phyloP scores from a whole-genome alignment of 1,284 basidiomycete species.

The Ceratobasidium papillatum region DNA sequence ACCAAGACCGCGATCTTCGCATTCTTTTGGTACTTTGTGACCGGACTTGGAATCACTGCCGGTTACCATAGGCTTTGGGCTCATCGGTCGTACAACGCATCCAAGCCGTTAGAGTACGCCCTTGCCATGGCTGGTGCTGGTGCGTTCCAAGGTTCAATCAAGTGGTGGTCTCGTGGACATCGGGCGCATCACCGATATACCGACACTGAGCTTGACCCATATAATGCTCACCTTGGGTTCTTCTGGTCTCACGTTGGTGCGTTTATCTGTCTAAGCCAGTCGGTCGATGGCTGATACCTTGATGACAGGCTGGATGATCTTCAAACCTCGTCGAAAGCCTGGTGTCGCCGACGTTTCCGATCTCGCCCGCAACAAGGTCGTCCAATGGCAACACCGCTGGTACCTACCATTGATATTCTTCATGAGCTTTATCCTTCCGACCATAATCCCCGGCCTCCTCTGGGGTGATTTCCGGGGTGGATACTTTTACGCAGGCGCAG shows the following conservation, averaged over 20 bases:
- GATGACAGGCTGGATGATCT: conserved; percentile 84
- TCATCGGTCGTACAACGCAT: conserved; percentile 91
- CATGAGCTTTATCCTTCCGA: conserved; percentile 80
- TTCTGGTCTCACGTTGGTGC: conserved; percentile 72
- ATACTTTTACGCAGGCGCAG: conserved; percentile 82
- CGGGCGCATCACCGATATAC: conserved; percentile 94
- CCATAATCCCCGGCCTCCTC: conserved; percentile 74
- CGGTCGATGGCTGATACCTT: background rate
- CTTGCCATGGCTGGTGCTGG: conserved; percentile 83
- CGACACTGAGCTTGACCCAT: conserved; percentile 94
- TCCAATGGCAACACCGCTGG: conserved; percentile 87
- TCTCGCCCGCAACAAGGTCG: conserved; percentile 76
- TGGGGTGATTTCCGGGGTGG: conserved; percentile 90
- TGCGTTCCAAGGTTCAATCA: conserved; percentile 88
- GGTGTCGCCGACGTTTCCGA: conserved; percentile 90
- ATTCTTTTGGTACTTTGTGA: conserved; percentile 84
- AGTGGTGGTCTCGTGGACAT: conserved; percentile 94
- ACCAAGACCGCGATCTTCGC: conserved; percentile 76
- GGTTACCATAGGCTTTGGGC: conserved; percentile 95
- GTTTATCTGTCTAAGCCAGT: background rate
- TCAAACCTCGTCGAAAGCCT: conserved; percentile 87
- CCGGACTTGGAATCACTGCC: conserved; percentile 74
- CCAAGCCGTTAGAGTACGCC: conserved; percentile 76
- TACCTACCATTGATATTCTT: conserved; percentile 76
- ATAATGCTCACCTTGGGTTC: conserved; percentile 86